Evolutionary conservation across 129 eudicot species (phyloP), one percentile per base, ranked within the genome.

Genomic region (Apium graveolens): DNA sequence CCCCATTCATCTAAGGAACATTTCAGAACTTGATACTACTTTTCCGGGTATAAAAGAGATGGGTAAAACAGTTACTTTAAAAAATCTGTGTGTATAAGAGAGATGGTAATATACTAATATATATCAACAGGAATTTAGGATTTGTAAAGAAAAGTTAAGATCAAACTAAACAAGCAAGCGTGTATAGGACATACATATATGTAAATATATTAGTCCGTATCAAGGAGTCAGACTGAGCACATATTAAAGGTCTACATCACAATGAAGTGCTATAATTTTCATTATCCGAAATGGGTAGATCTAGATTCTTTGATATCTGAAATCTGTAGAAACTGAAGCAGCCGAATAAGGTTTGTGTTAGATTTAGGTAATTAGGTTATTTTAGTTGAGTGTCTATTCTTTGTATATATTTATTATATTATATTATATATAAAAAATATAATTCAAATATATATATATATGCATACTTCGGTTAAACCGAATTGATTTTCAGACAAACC

Each of bases 11-110:
- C 24, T 32, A 11, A 5, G 32, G 16, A 41, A 18, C 75, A 35
- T n/a, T 41, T n/a, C 11, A 72, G 53, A 72, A 72, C 18, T 42
- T 42, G 37, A 72, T 72, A n/a, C 76, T n/a, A 72, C 74, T 35
- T 21, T n/a, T 27, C 8, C 24, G 7, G 76, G 46, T 21, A 72
- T 72, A 16, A 42, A 11, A 53, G 42, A 2, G 29, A 24, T 5
- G 43, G 76, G 26, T 43, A 24, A 26, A 73, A 73, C 31, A 71
- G 42, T 69, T 35, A 35, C 41, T 32, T 69, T 2, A 29, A 44
- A 11, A 39, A 13, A 44, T 31, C 24, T 35, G n/a, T 69, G 74
- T 34, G 24, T 32, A 24, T 16, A 16, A 11, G 73, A 69, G 27
- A 69, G 43, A 69, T 32, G 43, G 41, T 35, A 34, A 62, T 1